Base-by-base conservation (phyloP, 1,284 basidiomycete genomes). In the Rugosomyces carneus region DNA sequence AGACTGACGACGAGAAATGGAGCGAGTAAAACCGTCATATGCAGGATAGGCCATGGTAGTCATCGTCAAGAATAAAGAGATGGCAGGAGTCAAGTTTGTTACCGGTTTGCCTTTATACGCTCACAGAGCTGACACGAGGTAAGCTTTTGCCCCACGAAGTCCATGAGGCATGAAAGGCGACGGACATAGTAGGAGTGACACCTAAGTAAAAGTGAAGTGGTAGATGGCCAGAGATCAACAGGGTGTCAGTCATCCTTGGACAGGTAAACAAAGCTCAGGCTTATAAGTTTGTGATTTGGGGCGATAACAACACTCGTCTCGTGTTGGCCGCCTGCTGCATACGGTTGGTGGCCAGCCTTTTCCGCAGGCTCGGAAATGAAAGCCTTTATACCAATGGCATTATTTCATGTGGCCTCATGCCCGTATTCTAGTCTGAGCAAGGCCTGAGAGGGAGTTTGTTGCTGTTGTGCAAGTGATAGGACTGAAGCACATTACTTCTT, bases 11-110 rank as follows among this genome's bases (percentile, higher is more conserved):
- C 57, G 58, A 38, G 60, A 60, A 32, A 57, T 31, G 11, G 55
- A 63, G 52, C 54, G 59, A 54, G 52, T 48, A 42, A 57, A 57
- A 49, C 60, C 61, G 61, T 68, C 65, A 55, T 68, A 68, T 23
- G 60, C 56, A 31, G 63, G 54, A 52, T 66, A 69, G 34, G 66
- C 62, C 61, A 69, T 66, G 19, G 55, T 39, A 21, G 52, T 44
- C 51, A 54, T 52, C 23, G 35, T 51, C 54, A 42, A 60, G 60
- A 40, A 59, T 34, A 20, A 27, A 31, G 36, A 20, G 24, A 44
- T 45, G 43, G 36, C 18, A 29, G 29, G 39, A 38, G 47, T 19
- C 19, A 34, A 16, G 40, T 19, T 13, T 1, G 19, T 15, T 24
- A 20, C 23, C 10, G 34, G 2, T 6, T 18, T 23, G 31, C 42